Evolutionary conservation across 2,329 filamentous ascomycete genomes (phyloP).

Genomic region (Alternaria rosae): DNA sequence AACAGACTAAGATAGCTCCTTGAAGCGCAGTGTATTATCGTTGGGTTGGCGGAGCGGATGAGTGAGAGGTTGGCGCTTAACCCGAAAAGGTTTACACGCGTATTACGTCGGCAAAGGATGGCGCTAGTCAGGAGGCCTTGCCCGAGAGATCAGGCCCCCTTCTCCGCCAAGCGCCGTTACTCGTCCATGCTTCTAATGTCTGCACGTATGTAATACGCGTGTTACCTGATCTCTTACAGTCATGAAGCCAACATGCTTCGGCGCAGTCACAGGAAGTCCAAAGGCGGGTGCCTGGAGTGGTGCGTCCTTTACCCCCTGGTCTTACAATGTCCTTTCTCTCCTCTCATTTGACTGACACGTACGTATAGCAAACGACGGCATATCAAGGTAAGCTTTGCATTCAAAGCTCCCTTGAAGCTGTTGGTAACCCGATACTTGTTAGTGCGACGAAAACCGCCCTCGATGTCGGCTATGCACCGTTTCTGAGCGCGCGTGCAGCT

Average conservation of each 20-base stretch:
- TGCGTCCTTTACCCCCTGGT: background rate
- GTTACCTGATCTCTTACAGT: background rate
- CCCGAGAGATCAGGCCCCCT: background rate
- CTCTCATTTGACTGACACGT: background rate
- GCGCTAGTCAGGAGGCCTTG: background rate
- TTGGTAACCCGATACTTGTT: background rate
- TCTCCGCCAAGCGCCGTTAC: background rate
- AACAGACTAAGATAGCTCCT: background rate
- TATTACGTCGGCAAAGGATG: slow-evolving; percentile 16
- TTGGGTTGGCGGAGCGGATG: background rate
- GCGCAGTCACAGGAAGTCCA: slow-evolving; percentile 33
- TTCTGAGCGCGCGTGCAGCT: slow-evolving; percentile 27
- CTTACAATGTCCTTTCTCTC: background rate
- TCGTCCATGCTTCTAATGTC: background rate
- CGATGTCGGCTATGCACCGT: slow-evolving; percentile 24
- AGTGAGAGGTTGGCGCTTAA: background rate
- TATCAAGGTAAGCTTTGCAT: slow-evolving; percentile 20
- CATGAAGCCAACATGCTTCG: slow-evolving; percentile 21
- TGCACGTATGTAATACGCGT: slow-evolving; percentile 20
- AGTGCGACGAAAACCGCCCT: slow-evolving; percentile 33
- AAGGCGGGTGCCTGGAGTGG: slow-evolving; percentile 27
- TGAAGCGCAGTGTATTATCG: background rate
- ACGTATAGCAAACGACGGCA: slow-evolving; percentile 26
- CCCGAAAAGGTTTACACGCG: slow-evolving; percentile 13
- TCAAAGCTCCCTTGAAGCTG: background rate